phyloP scores from a whole-genome alignment of 768 basidiomycete species.

The Tricholoma flavovirens region DNA sequence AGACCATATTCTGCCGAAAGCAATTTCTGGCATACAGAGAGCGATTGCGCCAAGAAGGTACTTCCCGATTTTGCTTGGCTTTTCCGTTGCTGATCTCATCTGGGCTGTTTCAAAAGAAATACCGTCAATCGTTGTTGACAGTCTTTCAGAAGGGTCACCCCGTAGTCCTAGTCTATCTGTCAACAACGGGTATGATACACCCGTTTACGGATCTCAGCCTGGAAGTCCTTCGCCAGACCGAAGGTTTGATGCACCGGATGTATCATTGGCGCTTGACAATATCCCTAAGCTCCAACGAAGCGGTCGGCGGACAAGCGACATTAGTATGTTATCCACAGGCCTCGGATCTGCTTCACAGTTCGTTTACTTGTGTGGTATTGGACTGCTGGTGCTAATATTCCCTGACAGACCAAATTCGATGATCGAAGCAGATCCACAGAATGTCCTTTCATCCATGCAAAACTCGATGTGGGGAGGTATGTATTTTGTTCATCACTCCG shows the following conservation, averaged over 20 bases:
- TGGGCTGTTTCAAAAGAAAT: conserved; percentile 38
- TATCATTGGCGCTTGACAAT: conserved; percentile 41
- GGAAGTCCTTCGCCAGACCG: conserved; percentile 35
- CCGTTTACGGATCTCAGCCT: conserved; percentile 19
- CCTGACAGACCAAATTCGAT: conserved; percentile 31
- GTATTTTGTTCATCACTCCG: conserved; percentile 17
- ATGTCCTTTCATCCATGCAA: conserved; percentile 53
- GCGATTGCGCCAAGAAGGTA: conserved; percentile 38
- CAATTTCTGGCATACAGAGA: conserved; percentile 55
- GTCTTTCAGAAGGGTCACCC: conserved; percentile 32
- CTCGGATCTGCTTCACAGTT: conserved; percentile 43
- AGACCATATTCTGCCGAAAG: conserved; percentile 66
- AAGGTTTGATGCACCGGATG: conserved; percentile 36
- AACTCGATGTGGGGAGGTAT: conserved; percentile 70
- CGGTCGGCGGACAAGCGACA: conserved; percentile 48
- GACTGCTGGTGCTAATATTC: conserved; percentile 1
- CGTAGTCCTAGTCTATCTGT: conserved; percentile 36
- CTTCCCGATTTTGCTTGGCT: not conserved
- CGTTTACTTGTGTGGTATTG: not conserved
- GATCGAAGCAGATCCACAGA: conserved; percentile 40
- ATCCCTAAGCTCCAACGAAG: conserved; percentile 49
- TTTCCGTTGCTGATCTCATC: not conserved
- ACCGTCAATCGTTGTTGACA: conserved; percentile 66
- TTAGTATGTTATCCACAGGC: conserved; percentile 55
- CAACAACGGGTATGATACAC: conserved; percentile 21